A percentile compares a stretch with the other conserved stretches of the same genome.
Conservation (phyloP, 2,329 filamentous ascomycete genomes). For the Fusarium sp. region DNA sequence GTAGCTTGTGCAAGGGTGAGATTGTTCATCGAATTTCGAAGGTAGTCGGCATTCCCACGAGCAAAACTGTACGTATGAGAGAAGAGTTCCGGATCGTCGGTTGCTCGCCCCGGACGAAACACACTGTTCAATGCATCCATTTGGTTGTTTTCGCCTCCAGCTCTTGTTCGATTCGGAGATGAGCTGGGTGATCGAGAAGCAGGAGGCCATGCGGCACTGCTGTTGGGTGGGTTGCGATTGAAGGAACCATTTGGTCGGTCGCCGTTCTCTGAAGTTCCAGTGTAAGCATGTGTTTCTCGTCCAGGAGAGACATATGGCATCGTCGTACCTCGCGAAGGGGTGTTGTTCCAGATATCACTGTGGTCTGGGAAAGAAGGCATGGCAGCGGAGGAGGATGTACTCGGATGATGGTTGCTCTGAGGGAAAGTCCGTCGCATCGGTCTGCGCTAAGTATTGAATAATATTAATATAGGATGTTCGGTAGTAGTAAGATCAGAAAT, state of each 20-base stretch:
- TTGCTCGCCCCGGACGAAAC: slow-evolving; percentile 6
- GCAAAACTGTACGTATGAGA: slow-evolving; percentile 45
- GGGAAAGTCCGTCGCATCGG: neutral
- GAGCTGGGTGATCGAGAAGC: slow-evolving; percentile 59
- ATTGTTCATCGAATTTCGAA: slow-evolving; percentile 40
- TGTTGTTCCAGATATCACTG: neutral
- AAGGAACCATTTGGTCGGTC: slow-evolving; percentile 69
- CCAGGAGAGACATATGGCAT: neutral
- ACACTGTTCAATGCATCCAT: slow-evolving; percentile 17
- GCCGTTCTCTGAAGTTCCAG: slow-evolving; percentile 43
- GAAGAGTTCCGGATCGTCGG: slow-evolving; percentile 44
- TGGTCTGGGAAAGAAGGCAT: neutral
- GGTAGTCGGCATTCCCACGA: slow-evolving; percentile 52
- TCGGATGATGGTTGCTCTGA: neutral
- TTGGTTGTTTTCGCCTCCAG: slow-evolving; percentile 57
- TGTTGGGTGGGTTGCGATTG: slow-evolving; percentile 72
- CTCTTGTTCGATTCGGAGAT: slow-evolving; percentile 68
- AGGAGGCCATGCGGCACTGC: slow-evolving; percentile 71
- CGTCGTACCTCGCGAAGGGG: slow-evolving; percentile 59
- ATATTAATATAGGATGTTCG: slow-evolving; percentile 18
- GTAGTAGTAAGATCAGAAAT: slow-evolving; percentile 15
- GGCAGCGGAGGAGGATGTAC: neutral
- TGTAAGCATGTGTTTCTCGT: slow-evolving; percentile 26
- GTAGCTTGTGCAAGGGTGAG: slow-evolving; percentile 62
- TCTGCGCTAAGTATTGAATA: neutral